These are phyloP conservation scores for Starmerella etchellsii DNA, from an alignment of 805 yeast genomes.

Conservation along the genomic window DNA sequence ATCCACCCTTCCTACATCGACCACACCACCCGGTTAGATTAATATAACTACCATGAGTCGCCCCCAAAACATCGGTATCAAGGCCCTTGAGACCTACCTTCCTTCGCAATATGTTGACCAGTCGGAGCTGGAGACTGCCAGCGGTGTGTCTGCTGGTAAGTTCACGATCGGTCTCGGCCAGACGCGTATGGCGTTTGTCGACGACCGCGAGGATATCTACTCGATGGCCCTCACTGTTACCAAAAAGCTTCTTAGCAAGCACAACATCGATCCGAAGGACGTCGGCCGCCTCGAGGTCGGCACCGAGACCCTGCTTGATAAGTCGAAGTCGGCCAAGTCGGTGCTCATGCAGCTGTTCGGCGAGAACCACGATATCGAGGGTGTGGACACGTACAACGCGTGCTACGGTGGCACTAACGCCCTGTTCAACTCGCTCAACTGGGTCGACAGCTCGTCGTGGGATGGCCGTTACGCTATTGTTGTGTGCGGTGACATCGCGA, in stretches of 20 bases:
- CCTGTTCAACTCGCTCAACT: conserved; percentile 80
- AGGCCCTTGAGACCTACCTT: conserved; percentile 85
- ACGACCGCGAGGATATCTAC: conserved; percentile 94
- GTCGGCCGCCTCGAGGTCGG: conserved; percentile 97
- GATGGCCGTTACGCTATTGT: conserved; percentile 97
- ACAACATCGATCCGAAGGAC: conserved; percentile 63
- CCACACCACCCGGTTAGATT: too few relatives aligned
- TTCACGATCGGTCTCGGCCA: conserved; percentile 98
- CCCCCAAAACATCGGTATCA: conserved; percentile 87
- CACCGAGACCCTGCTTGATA: conserved; percentile 92
- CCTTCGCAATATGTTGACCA: conserved; percentile 77
- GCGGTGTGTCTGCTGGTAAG: conserved; percentile 83
- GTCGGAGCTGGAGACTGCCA: conserved; percentile 69
- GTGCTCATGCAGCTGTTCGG: conserved; percentile 89
- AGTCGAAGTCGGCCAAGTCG: conserved; percentile 91
- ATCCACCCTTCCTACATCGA: too few relatives aligned
- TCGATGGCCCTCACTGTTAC: conserved; percentile 87
- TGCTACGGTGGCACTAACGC: conserved; percentile 99
- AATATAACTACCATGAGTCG: too few relatives aligned
- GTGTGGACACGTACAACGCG: conserved; percentile 90
- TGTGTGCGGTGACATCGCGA: conserved; percentile 95
- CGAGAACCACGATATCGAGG: conserved; percentile 83
- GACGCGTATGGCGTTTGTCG: conserved; percentile 93
- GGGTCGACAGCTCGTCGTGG: conserved; percentile 95
- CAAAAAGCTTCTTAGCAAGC: conserved; percentile 61